Evolutionary conservation across 1,284 basidiomycete genomes (phyloP), one percentile per base, ranked within the genome.

Genomic region (Hypsizygus ulmarius): DNA sequence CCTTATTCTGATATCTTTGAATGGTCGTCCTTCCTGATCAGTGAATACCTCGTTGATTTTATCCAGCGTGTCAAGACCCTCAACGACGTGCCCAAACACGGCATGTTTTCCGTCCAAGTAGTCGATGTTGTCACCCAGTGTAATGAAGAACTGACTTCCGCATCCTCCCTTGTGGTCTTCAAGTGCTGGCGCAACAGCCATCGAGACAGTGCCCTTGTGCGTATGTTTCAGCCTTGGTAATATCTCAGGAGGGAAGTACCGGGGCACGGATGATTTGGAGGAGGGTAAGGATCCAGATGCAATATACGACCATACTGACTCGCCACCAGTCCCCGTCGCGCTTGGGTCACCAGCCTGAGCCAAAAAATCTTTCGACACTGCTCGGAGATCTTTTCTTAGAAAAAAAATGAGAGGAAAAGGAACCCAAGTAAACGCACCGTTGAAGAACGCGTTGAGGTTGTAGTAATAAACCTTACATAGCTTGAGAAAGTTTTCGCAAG

Each of bases 381-480:
- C 18, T n/a, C 18, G 19, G 6, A 28, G 14, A 41, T 16, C 19
- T 1, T 18, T 32, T 12, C 15, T 27, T 25, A 18, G 10, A 39
- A 28, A 10, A n/a, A 6, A 35, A 21, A 19, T 1, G n/a, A 6
- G 29, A 25, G 16, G 5, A 1, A 32, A 16, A 2, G 16, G 19
- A 32, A 14, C 11, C 21, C n/a, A 50, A 10, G 19, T 30, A 25
- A 30, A 68, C 84, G 47, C 54, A 93, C 93, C 91, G 70, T 97
- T 97, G 78, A 97, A 97, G 74, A 99, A 98, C 0, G 93, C 91
- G 65, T 93, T 90, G 55, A 97, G 73, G 65, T 93, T 95, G 75
- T 97, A 98, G 66, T 96, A 96, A 67, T 97, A 97, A 52, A 91
- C 77, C 73, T 96, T 96, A 73, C 94, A 97, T 45, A 99, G 77